Percentiles rank a stretch among this genome's conserved stretches.
phyloP scores from a whole-genome alignment of 179 eudicot species.

The Beta corolliflora region DNA sequence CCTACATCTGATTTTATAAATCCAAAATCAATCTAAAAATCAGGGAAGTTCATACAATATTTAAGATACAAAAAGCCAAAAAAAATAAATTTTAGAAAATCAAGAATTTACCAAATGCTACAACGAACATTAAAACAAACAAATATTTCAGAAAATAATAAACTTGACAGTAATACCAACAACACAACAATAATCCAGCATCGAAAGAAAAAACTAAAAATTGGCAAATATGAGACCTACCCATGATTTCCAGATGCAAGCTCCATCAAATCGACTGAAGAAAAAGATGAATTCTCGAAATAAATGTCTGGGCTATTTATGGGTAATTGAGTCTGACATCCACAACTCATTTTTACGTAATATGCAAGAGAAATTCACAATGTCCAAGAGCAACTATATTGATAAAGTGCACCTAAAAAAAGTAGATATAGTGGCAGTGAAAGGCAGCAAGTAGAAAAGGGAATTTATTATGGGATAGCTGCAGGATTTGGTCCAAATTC shows the following conservation, averaged over 20 bases:
- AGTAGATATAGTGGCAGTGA: too few relatives aligned
- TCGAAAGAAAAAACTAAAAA: too few relatives aligned
- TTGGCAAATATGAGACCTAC: constrained; percentile 22
- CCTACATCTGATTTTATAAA: constrained; percentile 30
- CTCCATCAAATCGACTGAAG: constrained; percentile 20
- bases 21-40: background rate
- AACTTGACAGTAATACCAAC: too few relatives aligned
- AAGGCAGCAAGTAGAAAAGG: background rate
- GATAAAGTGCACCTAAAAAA: background rate
- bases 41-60: background rate
- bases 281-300: background rate
- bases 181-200: too few relatives aligned
- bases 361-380: background rate
- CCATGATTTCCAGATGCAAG: constrained; percentile 36
- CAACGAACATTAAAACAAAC: background rate
- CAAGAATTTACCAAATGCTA: background rate
- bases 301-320: constrained; percentile 19
- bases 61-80: background rate
- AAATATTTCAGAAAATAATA: background rate
- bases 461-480: background rate
- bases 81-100: background rate
- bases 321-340: constrained; percentile 19
- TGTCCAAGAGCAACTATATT: too few relatives aligned
- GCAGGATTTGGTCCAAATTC: background rate
- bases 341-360: constrained; percentile 24